Evolutionary conservation across 805 yeast species (phyloP).

Genomic region (Wickerhamiella kurtzmanii): DNA sequence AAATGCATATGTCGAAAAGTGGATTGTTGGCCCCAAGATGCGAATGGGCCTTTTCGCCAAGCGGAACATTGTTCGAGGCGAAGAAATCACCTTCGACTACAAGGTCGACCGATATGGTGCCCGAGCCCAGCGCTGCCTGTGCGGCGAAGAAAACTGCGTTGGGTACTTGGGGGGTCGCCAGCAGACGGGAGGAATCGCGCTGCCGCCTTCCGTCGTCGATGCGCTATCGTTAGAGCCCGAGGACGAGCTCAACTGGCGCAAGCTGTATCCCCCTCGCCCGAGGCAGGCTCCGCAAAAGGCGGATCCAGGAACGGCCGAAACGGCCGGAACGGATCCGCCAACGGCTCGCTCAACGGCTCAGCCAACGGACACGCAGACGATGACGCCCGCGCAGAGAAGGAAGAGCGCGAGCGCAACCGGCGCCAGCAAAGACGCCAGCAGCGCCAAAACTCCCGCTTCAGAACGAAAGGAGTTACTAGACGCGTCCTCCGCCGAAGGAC

Average conservation of each 20-base stretch:
- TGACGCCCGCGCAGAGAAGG: neutral
- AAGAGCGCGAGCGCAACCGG: constrained; percentile 1
- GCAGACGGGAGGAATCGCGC: constrained; percentile 80
- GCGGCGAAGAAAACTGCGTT: constrained; percentile 84
- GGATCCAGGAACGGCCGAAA: neutral
- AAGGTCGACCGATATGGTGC: constrained; percentile 96
- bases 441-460: constrained; percentile 1
- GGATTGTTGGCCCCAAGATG: constrained; percentile 86
- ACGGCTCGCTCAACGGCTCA: too few species aligned
- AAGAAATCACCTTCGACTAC: constrained; percentile 84
- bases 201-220: constrained; percentile 73
- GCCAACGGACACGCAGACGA: neutral
- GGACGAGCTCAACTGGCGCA: constrained; percentile 43
- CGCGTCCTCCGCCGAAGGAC: constrained; percentile 34
- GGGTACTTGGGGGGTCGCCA: constrained; percentile 95
- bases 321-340: neutral
- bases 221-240: constrained; percentile 62
- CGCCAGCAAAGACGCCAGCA: constrained; percentile 1
- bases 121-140: constrained; percentile 82
- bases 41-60: constrained; percentile 93
- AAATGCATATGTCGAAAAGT: constrained; percentile 87
- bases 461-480: constrained; percentile 27
- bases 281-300: neutral
- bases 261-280: constrained; percentile 2
- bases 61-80: constrained; percentile 56